Evolutionary conservation across 2,329 filamentous ascomycete genomes (phyloP).

Genomic region (Shiraia sp.): DNA sequence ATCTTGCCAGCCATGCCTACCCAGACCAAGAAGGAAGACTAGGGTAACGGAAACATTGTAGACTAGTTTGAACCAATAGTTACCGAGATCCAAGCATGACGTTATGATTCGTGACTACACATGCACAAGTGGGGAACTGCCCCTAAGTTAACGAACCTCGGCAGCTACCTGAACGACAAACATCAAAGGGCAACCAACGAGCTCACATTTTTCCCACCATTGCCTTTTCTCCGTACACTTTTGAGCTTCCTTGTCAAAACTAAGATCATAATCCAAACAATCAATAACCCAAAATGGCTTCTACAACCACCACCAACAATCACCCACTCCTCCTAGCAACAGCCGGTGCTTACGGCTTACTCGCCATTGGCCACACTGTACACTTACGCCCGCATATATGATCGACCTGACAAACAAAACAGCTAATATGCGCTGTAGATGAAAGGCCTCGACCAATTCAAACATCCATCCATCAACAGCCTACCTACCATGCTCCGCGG

Average conservation of each 20-base stretch:
- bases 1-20: slow-evolving; percentile 27
- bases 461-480: slow-evolving; percentile 34
- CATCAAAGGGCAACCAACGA: no score
- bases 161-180: no score
- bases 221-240: no score
- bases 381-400: slow-evolving; percentile 1
- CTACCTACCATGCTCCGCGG: slow-evolving; percentile 32
- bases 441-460: slow-evolving; percentile 42
- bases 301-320: slow-evolving; percentile 17
- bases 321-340: slow-evolving; percentile 36
- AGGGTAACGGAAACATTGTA: not conserved
- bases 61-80: not conserved
- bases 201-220: not conserved
- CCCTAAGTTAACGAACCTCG: no score
- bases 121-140: no score
- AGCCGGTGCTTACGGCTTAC: slow-evolving; percentile 31
- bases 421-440: slow-evolving; percentile 13
- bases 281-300: slow-evolving; percentile 13
- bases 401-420: not conserved
- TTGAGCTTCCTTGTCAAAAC: no score
- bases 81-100: not conserved
- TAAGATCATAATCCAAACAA: not conserved
- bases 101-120: no score
- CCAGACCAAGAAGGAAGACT: not conserved
- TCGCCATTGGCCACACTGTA: slow-evolving; percentile 41